These are phyloP conservation scores for Huntiella moniliformis DNA, from an alignment of 2,329 filamentous ascomycete genomes.

Conservation along the genomic window DNA sequence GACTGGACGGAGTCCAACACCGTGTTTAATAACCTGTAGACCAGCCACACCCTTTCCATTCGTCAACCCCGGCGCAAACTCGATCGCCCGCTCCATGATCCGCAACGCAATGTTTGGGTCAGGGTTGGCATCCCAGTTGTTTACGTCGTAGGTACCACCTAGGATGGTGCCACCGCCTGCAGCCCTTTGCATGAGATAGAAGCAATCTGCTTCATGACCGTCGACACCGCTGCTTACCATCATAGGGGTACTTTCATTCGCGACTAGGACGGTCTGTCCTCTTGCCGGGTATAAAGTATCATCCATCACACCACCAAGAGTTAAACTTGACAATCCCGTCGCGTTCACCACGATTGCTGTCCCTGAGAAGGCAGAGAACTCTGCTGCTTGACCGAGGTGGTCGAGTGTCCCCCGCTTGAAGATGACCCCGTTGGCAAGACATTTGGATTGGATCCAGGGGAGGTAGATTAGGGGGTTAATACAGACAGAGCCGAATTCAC, in stretches of 20 bases:
- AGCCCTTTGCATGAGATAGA: constrained; percentile 71
- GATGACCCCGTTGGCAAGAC: constrained; percentile 50
- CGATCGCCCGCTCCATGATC: constrained; percentile 65
- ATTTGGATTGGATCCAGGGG: constrained; percentile 67
- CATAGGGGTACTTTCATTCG: constrained; percentile 61
- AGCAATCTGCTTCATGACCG: constrained; percentile 51
- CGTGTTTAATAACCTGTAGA: constrained; percentile 60
- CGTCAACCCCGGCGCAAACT: constrained; percentile 44
- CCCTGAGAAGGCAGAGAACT: background rate
- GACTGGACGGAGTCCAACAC: constrained; percentile 62
- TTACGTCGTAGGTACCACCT: constrained; percentile 67
- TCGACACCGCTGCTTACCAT: constrained; percentile 50
- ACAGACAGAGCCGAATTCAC: constrained; percentile 66
- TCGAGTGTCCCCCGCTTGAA: constrained; percentile 42
- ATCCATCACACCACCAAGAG: constrained; percentile 69
- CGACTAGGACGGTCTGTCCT: constrained; percentile 68
- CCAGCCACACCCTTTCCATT: constrained; percentile 50
- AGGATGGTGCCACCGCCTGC: constrained; percentile 65
- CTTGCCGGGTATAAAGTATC: constrained; percentile 52
- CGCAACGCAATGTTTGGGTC: constrained; percentile 63
- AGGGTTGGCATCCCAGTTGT: constrained; percentile 60
- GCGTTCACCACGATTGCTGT: constrained; percentile 56
- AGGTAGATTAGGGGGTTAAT: constrained; percentile 84
- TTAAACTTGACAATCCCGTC: constrained; percentile 57
- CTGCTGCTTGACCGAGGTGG: constrained; percentile 52